Evolutionary conservation across 805 yeast species (phyloP).

Genomic region (Starmerella sp.): DNA sequence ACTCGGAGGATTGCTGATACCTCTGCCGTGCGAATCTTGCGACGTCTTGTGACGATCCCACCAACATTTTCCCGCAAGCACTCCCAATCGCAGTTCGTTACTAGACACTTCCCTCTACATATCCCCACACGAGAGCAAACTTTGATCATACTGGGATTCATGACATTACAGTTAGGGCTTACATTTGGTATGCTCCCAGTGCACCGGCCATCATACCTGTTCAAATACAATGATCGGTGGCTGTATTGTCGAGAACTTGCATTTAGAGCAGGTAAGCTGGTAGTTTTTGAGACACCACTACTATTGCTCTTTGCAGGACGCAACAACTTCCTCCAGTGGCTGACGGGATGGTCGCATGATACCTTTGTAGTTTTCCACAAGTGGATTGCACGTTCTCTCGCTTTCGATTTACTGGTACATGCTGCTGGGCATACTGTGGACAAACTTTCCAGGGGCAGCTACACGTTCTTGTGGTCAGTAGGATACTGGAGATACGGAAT

Average conservation of each 20-base stretch:
- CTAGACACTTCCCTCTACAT: conserved; percentile 9
- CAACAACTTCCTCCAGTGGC: conserved; percentile 50
- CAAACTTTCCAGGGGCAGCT: conserved; percentile 9
- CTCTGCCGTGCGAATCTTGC: background rate
- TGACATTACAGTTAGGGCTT: conserved; percentile 27
- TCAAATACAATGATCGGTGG: background rate
- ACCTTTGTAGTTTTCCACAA: conserved; percentile 49
- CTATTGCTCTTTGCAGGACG: conserved; percentile 45
- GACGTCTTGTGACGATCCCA: background rate
- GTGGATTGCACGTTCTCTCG: conserved; percentile 24
- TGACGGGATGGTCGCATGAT: conserved; percentile 50
- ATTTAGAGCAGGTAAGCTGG: conserved; percentile 6
- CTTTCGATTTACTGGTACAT: conserved; percentile 22
- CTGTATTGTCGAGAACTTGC: conserved; percentile 3
- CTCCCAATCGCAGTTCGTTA: background rate
- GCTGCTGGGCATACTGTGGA: conserved; percentile 18
- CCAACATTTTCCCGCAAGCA: background rate
- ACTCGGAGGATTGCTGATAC: background rate
- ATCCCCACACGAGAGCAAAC: conserved; percentile 35
- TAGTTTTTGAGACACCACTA: conserved; percentile 21
- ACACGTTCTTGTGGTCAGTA: conserved; percentile 8
- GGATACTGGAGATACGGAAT: conserved; percentile 18
- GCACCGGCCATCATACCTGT: conserved; percentile 5
- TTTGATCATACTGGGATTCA: conserved; percentile 29
- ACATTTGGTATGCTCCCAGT: conserved; percentile 13